These are phyloP conservation scores for Cladosporium cucumerinum DNA, from an alignment of 2,329 filamentous ascomycete species.

Conservation along the genomic window DNA sequence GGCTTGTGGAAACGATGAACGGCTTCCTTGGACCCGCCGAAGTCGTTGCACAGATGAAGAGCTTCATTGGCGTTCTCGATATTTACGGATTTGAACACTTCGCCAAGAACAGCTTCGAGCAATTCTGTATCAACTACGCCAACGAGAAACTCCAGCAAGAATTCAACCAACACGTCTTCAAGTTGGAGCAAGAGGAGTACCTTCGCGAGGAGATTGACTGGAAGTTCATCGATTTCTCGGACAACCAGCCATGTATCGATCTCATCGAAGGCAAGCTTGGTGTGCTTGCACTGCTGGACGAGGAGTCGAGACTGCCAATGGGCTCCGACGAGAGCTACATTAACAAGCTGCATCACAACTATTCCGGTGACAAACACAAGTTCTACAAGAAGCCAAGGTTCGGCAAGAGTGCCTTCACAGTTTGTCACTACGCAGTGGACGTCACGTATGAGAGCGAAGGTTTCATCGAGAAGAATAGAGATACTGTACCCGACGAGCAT, in stretches of 20 bases:
- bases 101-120: conserved; percentile 98
- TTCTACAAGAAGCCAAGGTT: conserved; percentile 99
- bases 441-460: conserved; percentile 98
- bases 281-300: conserved; percentile 85
- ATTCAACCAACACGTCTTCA: conserved; percentile 99
- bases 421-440: conserved; percentile 96
- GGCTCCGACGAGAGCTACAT: conserved; percentile 96
- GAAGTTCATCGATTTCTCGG: conserved; percentile 99
- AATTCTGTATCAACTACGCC: conserved; percentile 99
- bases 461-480: conserved; percentile 99
- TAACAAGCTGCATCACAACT: conserved; percentile 93
- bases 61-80: conserved; percentile 97
- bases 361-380: conserved; percentile 81
- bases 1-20: conserved; percentile 98
- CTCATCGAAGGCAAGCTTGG: conserved; percentile 96
- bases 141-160: conserved; percentile 99
- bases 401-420: conserved; percentile 94
- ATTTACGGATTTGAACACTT: conserved; percentile 99
- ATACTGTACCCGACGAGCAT: conserved; percentile 97
- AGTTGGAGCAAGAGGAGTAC: conserved; percentile 97
- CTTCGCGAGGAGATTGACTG: conserved; percentile 94
- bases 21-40: conserved; percentile 82
- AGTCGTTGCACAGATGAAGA: conserved; percentile 74
- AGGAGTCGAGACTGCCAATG: conserved; percentile 95
- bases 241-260: conserved; percentile 98